A percentile compares a stretch with the other conserved stretches of the same genome.
Evolutionary conservation across 2,329 filamentous ascomycete species (phyloP).

Genomic region (Fusarium avenaceum): DNA sequence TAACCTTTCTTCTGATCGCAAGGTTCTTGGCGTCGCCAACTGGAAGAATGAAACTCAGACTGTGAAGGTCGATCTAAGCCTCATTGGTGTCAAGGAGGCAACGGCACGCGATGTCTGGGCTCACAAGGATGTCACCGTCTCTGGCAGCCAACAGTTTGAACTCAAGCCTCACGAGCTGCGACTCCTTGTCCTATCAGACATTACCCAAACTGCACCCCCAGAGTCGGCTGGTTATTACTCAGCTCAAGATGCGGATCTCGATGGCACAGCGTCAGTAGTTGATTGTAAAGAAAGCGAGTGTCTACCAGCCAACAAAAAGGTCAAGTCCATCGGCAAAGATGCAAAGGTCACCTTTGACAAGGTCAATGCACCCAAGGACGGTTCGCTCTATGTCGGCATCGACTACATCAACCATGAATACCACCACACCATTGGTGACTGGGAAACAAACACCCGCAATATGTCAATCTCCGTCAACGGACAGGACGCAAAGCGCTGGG

Average conservation of each 20-base stretch:
- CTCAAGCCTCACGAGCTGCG: conserved; percentile 58
- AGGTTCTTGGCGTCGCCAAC: conserved; percentile 63
- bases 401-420: conserved; percentile 68
- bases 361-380: conserved; percentile 49
- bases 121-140: conserved; percentile 51
- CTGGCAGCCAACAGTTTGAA: conserved; percentile 51
- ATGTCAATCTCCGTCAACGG: conserved; percentile 64
- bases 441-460: conserved; percentile 64
- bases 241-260: conserved; percentile 53
- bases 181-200: conserved; percentile 56
- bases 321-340: conserved; percentile 54
- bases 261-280: conserved; percentile 53
- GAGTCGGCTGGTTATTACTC: conserved; percentile 57
- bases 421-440: conserved; percentile 58
- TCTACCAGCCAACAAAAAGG: conserved; percentile 59
- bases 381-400: conserved; percentile 59
- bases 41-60: conserved; percentile 62
- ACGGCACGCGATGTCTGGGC: conserved; percentile 58
- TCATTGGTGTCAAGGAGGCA: conserved; percentile 57
- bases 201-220: conserved; percentile 44
- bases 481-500: conserved; percentile 58
- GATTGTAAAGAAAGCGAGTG: conserved; percentile 58
- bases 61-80: conserved; percentile 58
- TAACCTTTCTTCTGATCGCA: conserved; percentile 58
- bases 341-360: conserved; percentile 55